Evolutionary conservation across 2,329 filamentous ascomycete species (phyloP), one percentile per base, ranked within the genome.

Genomic region (Neobulgaria alba): DNA sequence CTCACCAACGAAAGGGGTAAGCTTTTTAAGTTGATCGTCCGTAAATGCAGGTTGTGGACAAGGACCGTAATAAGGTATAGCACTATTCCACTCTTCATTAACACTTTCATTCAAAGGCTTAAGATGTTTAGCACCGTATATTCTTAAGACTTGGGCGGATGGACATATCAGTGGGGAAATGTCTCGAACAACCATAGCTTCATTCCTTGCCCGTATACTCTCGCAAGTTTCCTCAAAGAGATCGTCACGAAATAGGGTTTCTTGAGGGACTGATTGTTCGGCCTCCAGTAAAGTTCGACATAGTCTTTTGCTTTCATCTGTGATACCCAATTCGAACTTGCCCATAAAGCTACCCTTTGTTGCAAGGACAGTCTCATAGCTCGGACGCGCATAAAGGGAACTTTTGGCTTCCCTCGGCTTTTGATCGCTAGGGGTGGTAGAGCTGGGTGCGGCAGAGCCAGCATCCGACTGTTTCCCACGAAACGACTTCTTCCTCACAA

Each of bases 41-140:
- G 60, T 68, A 43, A 73, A 72, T 38, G 63, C 36, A 2, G 66
- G 66, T 50, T 71, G 65, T 8, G 63, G 67, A 37, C 58, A 59
- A 35, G 59, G 47, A 2, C 53, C 52, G 20, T 47, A 57, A 1
- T 69, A 29, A 5, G 65, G 58, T 26, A 66, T 55, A 4, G 60
- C 60, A 45, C 61, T 63, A 39, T 59, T 60, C 66, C 65, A 69
- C 41, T 56, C 55, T 54, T 67, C 58, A 46, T 68, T 66, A 26
- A 64, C 55, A 44, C 61, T 66, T 47, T 71, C 63, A 20, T 54
- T 52, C 5, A 70, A 45, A 44, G 29, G 18, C 1, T 59, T 32
- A 5, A 67, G 57, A 41, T 62, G 34, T 15, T 18, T 40, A 14
- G 45, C 64, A 33, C 68, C 61, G 48, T 67, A 61, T 29, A 29